These are phyloP conservation scores for Penicillium sp. DNA, from an alignment of 2,329 filamentous ascomycete species.

Conservation along the genomic window DNA sequence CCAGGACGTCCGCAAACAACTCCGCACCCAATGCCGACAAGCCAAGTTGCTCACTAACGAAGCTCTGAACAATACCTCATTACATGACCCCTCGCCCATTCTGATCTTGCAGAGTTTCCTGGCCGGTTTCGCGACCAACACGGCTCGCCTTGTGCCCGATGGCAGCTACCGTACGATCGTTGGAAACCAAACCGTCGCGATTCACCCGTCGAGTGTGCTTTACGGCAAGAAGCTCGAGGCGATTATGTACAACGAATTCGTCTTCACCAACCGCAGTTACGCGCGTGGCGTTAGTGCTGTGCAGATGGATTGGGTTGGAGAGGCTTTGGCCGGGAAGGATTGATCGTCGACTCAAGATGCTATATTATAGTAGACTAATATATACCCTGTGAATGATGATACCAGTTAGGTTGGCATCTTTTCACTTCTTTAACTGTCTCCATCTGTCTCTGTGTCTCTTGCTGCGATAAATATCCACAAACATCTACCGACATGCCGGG, in stretches of 20 bases:
- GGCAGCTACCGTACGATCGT: constrained; percentile 54
- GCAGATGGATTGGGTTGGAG: constrained; percentile 54
- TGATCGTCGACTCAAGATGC: not conserved
- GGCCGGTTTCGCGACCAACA: constrained; percentile 52
- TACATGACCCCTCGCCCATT: constrained; percentile 35
- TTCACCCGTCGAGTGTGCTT: constrained; percentile 54
- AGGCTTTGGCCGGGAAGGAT: constrained; percentile 34
- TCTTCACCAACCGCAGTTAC: constrained; percentile 57
- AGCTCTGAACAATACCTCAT: constrained; percentile 14
- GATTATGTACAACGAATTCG: constrained; percentile 58
- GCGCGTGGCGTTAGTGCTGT: constrained; percentile 55
- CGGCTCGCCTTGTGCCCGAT: constrained; percentile 52
- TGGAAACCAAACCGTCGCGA: constrained; percentile 54
- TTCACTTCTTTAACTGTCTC: not conserved
- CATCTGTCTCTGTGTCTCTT: not conserved
- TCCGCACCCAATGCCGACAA: constrained; percentile 47
- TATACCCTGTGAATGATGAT: constrained; percentile 6
- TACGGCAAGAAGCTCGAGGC: constrained; percentile 54
- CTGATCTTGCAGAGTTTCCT: constrained; percentile 52
- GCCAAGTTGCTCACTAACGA: constrained; percentile 36
- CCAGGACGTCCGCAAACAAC: constrained; percentile 54
- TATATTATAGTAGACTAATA: constrained; percentile 8
- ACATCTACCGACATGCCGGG: not conserved
- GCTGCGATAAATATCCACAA: not conserved
- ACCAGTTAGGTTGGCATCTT: no score